Percentiles rank a stretch among this genome's conserved stretches.
These are phyloP conservation scores for Symmetrospora coprosmae DNA, from an alignment of 768 basidiomycete species.

Conservation along the genomic window DNA sequence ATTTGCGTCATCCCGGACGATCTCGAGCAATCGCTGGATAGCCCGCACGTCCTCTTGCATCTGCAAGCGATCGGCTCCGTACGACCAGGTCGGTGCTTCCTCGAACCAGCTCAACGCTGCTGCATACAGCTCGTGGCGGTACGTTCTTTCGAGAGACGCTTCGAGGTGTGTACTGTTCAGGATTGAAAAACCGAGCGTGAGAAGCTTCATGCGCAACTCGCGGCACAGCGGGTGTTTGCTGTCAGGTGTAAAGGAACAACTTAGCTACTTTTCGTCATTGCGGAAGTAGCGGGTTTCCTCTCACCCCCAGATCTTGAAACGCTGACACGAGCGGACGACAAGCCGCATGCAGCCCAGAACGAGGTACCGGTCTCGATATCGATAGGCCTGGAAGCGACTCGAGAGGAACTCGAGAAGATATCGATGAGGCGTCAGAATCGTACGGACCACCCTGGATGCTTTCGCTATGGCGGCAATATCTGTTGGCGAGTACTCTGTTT, in stretches of 20 bases:
- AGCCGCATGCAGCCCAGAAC: slow-evolving; percentile 73
- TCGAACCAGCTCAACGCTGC: slow-evolving; percentile 85
- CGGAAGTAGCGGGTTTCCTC: slow-evolving; percentile 8
- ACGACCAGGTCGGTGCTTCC: slow-evolving; percentile 91
- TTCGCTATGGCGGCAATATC: slow-evolving; percentile 71
- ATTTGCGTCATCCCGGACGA: slow-evolving; percentile 61
- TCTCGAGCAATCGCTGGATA: slow-evolving; percentile 64
- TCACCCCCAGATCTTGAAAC: slow-evolving; percentile 61
- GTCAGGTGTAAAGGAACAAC: neutral
- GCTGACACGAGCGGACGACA: slow-evolving; percentile 63
- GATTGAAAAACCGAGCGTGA: slow-evolving; percentile 84
- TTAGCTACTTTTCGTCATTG: neutral
- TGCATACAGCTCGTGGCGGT: slow-evolving; percentile 61
- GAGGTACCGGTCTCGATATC: slow-evolving; percentile 68
- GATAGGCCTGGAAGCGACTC: slow-evolving; percentile 82
- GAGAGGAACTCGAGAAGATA: slow-evolving; percentile 74
- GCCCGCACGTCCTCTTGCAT: slow-evolving; percentile 76
- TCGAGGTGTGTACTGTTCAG: slow-evolving; percentile 78
- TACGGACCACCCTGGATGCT: slow-evolving; percentile 52
- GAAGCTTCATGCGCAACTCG: slow-evolving; percentile 74
- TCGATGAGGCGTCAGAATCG: slow-evolving; percentile 66
- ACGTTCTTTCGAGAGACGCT: slow-evolving; percentile 56
- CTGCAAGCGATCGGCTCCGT: slow-evolving; percentile 83
- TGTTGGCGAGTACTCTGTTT: slow-evolving; percentile 76
- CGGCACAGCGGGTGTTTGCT: slow-evolving; percentile 86